Conservation (phyloP, 169 alveolate species). For the Cryptosporidium baileyi region DNA sequence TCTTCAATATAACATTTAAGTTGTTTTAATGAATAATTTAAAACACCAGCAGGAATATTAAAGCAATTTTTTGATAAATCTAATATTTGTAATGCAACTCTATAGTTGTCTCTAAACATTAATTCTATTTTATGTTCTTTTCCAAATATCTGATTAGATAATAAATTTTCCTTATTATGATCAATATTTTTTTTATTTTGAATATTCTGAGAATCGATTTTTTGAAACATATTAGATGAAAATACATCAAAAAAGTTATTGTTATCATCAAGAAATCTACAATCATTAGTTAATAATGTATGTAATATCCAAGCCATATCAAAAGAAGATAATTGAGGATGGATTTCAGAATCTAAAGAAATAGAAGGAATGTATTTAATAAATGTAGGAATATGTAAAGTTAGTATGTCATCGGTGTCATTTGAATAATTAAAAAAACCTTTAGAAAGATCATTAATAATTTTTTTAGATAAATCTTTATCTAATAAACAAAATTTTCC, state of each 20-base stretch:
- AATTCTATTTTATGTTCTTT: conserved; percentile 42
- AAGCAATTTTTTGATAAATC: background rate
- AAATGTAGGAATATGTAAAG: conserved; percentile 43
- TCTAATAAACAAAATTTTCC: conserved; percentile 25
- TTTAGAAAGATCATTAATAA: conserved; percentile 2
- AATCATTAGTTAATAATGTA: conserved; percentile 17
- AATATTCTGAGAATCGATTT: background rate
- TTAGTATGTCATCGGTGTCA: background rate
- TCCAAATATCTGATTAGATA: background rate
- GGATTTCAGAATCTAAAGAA: conserved; percentile 30
- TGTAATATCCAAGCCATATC: conserved; percentile 60
- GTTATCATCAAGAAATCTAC: conserved; percentile 4
- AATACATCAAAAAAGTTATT: conserved; percentile 33
- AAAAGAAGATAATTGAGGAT: conserved; percentile 41
- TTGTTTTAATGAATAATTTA: background rate
- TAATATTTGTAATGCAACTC: conserved; percentile 55
- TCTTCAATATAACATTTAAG: conserved; percentile 54
- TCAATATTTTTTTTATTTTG: background rate
- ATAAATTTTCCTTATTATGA: background rate
- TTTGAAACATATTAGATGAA: background rate
- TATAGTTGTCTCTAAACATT: conserved; percentile 32
- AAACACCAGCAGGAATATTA: background rate
- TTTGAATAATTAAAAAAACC: conserved; percentile 40
- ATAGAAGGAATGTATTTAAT: conserved; percentile 24
- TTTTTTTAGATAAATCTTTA: conserved; percentile 16